Conservation (phyloP, 1,139 yeast genomes). For the Pneumocystis murina region DNA sequence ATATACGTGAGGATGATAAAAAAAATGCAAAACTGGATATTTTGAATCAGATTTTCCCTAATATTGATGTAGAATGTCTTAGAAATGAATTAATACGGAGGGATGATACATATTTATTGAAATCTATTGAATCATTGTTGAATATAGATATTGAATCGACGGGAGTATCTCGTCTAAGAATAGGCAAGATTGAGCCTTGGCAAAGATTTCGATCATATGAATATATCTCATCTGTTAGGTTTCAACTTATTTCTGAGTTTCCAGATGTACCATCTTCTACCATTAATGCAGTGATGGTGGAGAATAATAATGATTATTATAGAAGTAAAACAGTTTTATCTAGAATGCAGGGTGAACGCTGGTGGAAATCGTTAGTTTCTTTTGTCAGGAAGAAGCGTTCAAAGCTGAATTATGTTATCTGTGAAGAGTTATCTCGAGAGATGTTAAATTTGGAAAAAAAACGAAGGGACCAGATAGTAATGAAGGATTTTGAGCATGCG, state of each 20-base stretch:
- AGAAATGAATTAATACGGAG: slow-evolving; percentile 9
- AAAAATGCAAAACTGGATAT: slow-evolving; percentile 10
- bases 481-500: slow-evolving; percentile 10
- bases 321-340: slow-evolving; percentile 7
- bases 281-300: slow-evolving; percentile 10
- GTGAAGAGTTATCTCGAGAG: slow-evolving; percentile 12
- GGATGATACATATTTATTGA: slow-evolving; percentile 10
- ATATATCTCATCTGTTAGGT: slow-evolving; percentile 9
- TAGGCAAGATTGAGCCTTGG: slow-evolving; percentile 9
- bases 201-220: slow-evolving; percentile 13
- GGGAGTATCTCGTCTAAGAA: slow-evolving; percentile 7
- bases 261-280: slow-evolving; percentile 7
- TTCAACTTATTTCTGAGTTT: slow-evolving; percentile 6
- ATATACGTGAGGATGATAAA: background rate
- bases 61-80: slow-evolving; percentile 12
- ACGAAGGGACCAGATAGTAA: background rate
- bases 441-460: slow-evolving; percentile 7
- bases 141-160: slow-evolving; percentile 11
- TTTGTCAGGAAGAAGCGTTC: slow-evolving; percentile 1
- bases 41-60: slow-evolving; percentile 12
- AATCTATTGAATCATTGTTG: slow-evolving; percentile 11
- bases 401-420: slow-evolving; percentile 6
- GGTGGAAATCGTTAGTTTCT: background rate
- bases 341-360: slow-evolving; percentile 11
- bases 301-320: slow-evolving; percentile 12